Base-by-base conservation (phyloP, 257 asterid species). In the Plantago ovata region DNA sequence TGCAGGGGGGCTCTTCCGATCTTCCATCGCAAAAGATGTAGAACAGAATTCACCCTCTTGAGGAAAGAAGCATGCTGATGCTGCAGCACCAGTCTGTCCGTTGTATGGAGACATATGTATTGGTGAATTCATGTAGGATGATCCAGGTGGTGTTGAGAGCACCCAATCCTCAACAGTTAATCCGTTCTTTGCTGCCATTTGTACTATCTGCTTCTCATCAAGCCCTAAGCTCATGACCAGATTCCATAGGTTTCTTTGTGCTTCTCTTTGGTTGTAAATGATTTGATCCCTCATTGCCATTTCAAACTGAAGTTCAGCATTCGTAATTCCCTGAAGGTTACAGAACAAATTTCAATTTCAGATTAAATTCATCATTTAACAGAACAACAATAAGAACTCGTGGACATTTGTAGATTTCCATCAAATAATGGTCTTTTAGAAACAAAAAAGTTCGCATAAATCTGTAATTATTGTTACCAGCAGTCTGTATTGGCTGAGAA, bases 221-320 rank as follows among this genome's bases (percentile, higher is more conserved):
- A 87, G 84, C 61, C 96, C 98, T 64, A 83, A 69, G 82, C 95
- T 83, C 56, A 64, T 63, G 44, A 91, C 78, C 72, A 91, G 75
- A 70, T 74, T 77, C 96, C 95, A 91, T 13, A 85, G 74, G 41
- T 80, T 87, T 70, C 75, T 79, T 44, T 81, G 84, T 44, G 94
- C 83, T 83, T 85, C 98, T 74, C 84, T 80, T 76, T 91, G 96
- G 79, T 69, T 83, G 81, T 72, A 56, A 56, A 91, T 87, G 41
- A 87, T 72, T 77, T 91, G 96, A 72, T 91, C 98, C 76, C 98
- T 85, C 83, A 85, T 75, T 55, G 96, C 98, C 74, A 91, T 81
- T 83, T 91, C 94, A 53, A 91, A 84, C 77, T 91, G 98, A 64
- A 91, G 96, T 64, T 91, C 98, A 4, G 96, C 81, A 62, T 91